Evolutionary conservation across 768 basidiomycete genomes (phyloP), one percentile per base, ranked within the genome.

Genomic region (Coprinopsis sp.): DNA sequence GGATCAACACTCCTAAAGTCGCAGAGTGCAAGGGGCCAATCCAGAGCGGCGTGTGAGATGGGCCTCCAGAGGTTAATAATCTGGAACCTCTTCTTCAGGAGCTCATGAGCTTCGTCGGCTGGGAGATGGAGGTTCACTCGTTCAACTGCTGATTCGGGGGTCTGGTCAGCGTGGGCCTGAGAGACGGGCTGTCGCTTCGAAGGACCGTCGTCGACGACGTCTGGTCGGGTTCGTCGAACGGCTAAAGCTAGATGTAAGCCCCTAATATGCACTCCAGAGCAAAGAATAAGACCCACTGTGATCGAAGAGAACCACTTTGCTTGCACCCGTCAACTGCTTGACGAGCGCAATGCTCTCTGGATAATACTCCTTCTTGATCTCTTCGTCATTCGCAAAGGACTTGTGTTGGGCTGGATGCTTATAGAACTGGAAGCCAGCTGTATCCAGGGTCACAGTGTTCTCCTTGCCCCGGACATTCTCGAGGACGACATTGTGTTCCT

Each of bases 261-360:
- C 18, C 2, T 11, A 7, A 45, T 7, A 1, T 23, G 6, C 6
- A 3, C 21, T 22, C 5, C 28, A 6, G 12, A 33, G 7, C 14
- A 10, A 36, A n/a, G 29, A n/a, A 6, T 27, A 6, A 24, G 16
- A 52, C 78, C 51, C 44, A 77, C 79, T 82, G 57, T 81, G 79
- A 53, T 82, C 79, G 47, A 82, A 84, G 29, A 79, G 44, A n/a
- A 81, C 74, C 19, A 77, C 75, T 19, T 68, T 66, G 46, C 66
- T 75, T 0, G 81, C 81, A 13, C 81, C 80, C 0, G 79, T 80
- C 8, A 78, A 38, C 49, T 73, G 53, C 64, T 82, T 81, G 27
- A 83, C 62, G 25, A 80, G 57, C 54, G 74, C 74, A 16, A 68
- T 64, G 51, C 74, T 75, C 61, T 83, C 81, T 1, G 71, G 67